Percentiles rank a stretch among this genome's conserved stretches.
phyloP scores from a whole-genome alignment of 2,329 filamentous ascomycete genomes.

The Claviceps quebecensis region DNA sequence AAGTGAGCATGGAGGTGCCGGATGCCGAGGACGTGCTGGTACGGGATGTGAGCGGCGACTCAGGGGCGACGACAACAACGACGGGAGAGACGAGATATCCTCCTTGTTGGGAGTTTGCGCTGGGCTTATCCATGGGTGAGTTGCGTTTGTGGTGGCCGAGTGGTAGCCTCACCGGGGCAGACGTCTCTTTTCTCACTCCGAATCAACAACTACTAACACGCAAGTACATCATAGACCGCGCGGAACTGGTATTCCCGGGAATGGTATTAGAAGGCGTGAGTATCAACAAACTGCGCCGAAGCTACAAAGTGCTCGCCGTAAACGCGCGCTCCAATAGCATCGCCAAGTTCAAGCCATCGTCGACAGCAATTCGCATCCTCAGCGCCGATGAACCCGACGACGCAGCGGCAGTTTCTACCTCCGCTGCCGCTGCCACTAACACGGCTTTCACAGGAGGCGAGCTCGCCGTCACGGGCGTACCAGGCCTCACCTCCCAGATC shows the following conservation, averaged over 20 bases:
- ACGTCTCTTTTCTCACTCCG: not conserved
- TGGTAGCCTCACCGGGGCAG: not conserved
- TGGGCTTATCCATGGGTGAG: constrained; percentile 22
- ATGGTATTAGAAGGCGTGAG: constrained; percentile 52
- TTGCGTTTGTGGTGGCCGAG: not conserved
- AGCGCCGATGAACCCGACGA: constrained; percentile 15
- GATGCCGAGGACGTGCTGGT: constrained; percentile 46
- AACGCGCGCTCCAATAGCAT: constrained; percentile 31
- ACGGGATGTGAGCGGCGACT: constrained; percentile 37
- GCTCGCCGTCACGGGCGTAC: constrained; percentile 41
- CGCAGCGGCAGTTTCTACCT: constrained; percentile 2
- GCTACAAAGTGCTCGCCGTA: constrained; percentile 45
- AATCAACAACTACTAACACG: not conserved
- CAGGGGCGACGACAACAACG: constrained; percentile 19
- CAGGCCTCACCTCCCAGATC: constrained; percentile 53
- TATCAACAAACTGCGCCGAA: constrained; percentile 17
- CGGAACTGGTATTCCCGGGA: constrained; percentile 56
- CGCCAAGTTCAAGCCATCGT: constrained; percentile 27
- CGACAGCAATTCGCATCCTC: constrained; percentile 25
- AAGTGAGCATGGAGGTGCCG: constrained; percentile 22
- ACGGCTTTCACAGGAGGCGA: constrained; percentile 12
- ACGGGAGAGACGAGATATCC: constrained; percentile 17
- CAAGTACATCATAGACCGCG: constrained; percentile 28
- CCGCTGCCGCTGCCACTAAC: not conserved
- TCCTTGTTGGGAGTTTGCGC: constrained; percentile 21